Evolutionary conservation across 2,329 filamentous ascomycete species (phyloP).

Genomic region (Phyllosticta citriasiana): DNA sequence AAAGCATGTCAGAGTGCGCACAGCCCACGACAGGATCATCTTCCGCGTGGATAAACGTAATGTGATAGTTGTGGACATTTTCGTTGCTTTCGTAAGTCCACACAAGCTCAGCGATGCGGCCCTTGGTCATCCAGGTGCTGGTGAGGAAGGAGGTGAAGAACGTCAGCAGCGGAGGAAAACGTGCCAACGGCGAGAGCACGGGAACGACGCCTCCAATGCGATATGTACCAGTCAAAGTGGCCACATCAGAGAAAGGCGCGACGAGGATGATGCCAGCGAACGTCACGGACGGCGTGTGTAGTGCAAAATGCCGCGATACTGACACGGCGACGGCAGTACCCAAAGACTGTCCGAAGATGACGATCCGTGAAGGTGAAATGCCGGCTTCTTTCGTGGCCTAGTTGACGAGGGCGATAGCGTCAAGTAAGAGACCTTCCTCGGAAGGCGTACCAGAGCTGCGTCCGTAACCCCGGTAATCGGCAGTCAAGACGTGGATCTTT

Average conservation of each 20-base stretch:
- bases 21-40: conserved; percentile 45
- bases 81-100: conserved; percentile 17
- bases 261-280: conserved; percentile 48
- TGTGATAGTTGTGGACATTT: conserved; percentile 32
- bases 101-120: conserved; percentile 39
- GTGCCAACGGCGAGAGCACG: conserved; percentile 42
- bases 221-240: conserved; percentile 47
- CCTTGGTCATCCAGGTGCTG: conserved; percentile 44
- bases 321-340: conserved; percentile 59
- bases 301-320: conserved; percentile 28
- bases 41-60: conserved; percentile 42
- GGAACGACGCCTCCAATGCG: conserved; percentile 46
- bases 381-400: conserved; percentile 60
- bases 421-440: conserved; percentile 69
- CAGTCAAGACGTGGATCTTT: conserved; percentile 57
- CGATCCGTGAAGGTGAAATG: conserved; percentile 61
- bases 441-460: conserved; percentile 68
- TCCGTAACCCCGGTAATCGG: conserved; percentile 89
- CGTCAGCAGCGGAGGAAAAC: conserved; percentile 31
- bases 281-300: conserved; percentile 34
- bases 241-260: conserved; percentile 48
- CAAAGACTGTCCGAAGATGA: conserved; percentile 77
- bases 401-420: conserved; percentile 64
- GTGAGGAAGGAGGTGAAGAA: conserved; percentile 40
- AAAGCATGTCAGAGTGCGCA: conserved; percentile 40